These are phyloP conservation scores for Goffeauzyma gilvescens DNA, from an alignment of 768 basidiomycete genomes.

Conservation along the genomic window DNA sequence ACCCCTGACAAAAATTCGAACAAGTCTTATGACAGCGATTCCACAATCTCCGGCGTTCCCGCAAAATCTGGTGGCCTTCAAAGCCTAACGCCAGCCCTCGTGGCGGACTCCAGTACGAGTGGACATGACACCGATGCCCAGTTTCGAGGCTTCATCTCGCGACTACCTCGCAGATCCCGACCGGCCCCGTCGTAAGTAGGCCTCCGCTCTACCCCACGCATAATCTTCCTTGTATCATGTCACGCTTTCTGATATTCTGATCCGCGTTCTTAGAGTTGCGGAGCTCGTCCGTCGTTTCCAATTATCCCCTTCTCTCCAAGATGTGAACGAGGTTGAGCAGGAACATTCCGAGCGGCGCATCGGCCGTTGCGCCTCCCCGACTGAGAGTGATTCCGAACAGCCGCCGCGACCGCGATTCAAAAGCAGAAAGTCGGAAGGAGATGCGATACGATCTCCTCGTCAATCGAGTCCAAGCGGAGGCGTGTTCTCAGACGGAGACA, in stretches of 20 bases:
- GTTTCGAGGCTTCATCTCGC: conserved; percentile 22
- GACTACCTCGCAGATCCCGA: conserved; percentile 27
- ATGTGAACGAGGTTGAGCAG: conserved; percentile 6
- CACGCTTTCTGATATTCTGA: too few species aligned
- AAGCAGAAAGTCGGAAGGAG: conserved; percentile 22
- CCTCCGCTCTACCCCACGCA: neutral
- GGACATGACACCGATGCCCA: conserved; percentile 25
- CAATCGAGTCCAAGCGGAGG: conserved; percentile 32
- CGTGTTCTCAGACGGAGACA: conserved; percentile 69
- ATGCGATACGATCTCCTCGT: neutral
- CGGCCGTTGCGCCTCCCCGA: neutral
- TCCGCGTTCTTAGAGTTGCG: conserved; percentile 39
- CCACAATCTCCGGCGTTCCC: conserved; percentile 33
- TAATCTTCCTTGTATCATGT: neutral
- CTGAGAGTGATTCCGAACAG: conserved; percentile 62
- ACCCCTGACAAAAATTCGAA: conserved; percentile 2
- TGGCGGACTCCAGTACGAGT: conserved; percentile 20
- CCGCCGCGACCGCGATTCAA: conserved; percentile 19
- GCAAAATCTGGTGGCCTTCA: too few species aligned
- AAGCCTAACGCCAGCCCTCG: conserved; percentile 4
- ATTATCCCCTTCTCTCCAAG: too few species aligned
- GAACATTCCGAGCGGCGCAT: too few species aligned
- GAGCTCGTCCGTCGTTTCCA: conserved; percentile 49
- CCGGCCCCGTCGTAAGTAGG: conserved; percentile 23
- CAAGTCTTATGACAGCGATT: conserved; percentile 32